These are phyloP conservation scores for Eucalyptus tenuipes DNA, from an alignment of 345 rosid species.

Conservation along the genomic window DNA sequence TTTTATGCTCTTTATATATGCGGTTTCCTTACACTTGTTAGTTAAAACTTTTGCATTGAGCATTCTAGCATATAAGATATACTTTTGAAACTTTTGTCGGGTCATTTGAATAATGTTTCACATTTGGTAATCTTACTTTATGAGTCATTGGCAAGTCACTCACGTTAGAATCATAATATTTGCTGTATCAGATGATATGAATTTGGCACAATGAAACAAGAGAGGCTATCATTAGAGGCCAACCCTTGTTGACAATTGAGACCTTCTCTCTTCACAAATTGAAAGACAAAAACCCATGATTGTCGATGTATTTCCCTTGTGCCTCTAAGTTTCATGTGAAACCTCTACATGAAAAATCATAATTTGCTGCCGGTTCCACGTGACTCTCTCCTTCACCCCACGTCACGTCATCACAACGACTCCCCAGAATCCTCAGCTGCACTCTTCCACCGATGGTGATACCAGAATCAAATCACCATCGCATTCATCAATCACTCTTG, in stretches of 20 bases:
- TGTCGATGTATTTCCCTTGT: background rate
- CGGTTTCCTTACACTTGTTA: background rate
- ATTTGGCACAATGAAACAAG: background rate
- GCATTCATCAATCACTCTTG: background rate
- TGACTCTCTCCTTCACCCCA: background rate
- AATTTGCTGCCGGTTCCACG: background rate
- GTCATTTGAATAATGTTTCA: background rate
- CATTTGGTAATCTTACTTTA: background rate
- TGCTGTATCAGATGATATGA: background rate
- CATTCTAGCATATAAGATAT: background rate
- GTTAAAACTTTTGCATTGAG: background rate
- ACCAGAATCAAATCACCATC: background rate
- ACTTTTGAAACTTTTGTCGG: background rate
- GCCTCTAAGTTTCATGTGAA: constrained; percentile 6
- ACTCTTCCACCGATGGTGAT: background rate
- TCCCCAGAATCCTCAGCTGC: background rate
- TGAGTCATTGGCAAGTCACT: background rate
- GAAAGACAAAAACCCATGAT: background rate
- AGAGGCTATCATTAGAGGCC: background rate
- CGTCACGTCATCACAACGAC: background rate
- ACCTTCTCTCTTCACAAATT: background rate
- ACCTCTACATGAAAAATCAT: background rate
- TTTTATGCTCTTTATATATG: background rate
- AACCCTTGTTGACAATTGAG: background rate
- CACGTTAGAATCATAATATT: background rate